Base-by-base conservation (phyloP, 495 filamentous ascomycete genomes). In the Penicillium pancosmium region DNA sequence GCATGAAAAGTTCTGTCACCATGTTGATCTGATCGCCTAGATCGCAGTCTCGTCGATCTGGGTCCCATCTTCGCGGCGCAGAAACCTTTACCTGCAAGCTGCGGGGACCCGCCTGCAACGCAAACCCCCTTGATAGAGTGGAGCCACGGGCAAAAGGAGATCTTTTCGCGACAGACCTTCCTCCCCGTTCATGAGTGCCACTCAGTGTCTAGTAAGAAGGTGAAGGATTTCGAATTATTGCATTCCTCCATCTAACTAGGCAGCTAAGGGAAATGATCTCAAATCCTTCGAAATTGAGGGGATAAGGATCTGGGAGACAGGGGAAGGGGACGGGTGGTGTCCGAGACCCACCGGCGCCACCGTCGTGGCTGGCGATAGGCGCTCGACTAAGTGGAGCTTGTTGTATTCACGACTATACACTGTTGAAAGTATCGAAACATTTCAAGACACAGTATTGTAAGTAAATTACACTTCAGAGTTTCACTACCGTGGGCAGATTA, bases 401-500 rank as follows among this genome's bases (percentile, higher is more conserved):
- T 16, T 48, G 33, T 13, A 27, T 52, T 12, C 46, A 15, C 19
- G 9, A 48, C 1, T 23, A 13, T 46, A 27, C 46, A 12, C n/a
- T 48, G 11, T 48, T 25, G 46, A 48, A 48, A 44, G 15, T 12
- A 44, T 44, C 36, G 41, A 44, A 59, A 59, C 34, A 18, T 33
- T 25, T 23, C 31, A 15, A 21, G 40, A 63, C 60, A 3, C 0
- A 11, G 56, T 59, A 63, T 55, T 40, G 60, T 63, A 59, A 50
- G 47, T 55, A 59, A 55, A 35, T 52, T 44, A 44, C 41, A 13
- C 41, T n/a, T 0, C 2, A 44, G 16, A 8, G 41, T 44, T 7
- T 10, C 36, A 12, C 12, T 38, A 38, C 15, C n/a, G 12, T 6
- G 10, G 1, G 36, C 1, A 4, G 10, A 7, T 44, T 19, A 44